These are phyloP conservation scores for Schrenkiella parvula DNA, from an alignment of 345 rosid genomes.

Conservation along the genomic window DNA sequence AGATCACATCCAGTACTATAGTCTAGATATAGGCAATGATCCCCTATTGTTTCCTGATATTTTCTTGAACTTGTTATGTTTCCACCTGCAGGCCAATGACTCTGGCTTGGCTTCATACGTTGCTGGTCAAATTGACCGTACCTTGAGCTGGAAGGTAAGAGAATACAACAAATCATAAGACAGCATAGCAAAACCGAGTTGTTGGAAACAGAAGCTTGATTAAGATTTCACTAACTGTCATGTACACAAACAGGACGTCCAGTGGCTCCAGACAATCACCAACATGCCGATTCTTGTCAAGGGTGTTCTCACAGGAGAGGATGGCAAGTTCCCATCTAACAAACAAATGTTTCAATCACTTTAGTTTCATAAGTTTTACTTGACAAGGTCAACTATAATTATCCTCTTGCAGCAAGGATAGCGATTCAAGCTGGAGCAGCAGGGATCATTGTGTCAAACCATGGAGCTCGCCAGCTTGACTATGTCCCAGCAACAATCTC, in stretches of 20 bases:
- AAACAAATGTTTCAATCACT: not conserved
- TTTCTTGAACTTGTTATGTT: not conserved
- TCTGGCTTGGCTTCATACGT: constrained; percentile 85
- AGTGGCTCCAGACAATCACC: constrained; percentile 83
- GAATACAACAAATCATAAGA: not conserved
- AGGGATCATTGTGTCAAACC: constrained; percentile 83
- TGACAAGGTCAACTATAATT: not conserved
- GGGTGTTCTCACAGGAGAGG: constrained; percentile 82
- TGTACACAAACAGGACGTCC: constrained; percentile 45
- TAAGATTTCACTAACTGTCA: not conserved
- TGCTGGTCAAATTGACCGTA: constrained; percentile 72
- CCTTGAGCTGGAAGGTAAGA: constrained; percentile 82
- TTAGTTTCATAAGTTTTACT: not conserved
- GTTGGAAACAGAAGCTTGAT: not conserved
- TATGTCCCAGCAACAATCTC: constrained; percentile 63
- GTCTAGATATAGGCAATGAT: not conserved
- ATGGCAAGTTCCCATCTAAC: constrained; percentile 38
- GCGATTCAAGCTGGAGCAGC: constrained; percentile 68
- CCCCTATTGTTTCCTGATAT: not conserved
- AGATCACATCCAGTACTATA: not conserved
- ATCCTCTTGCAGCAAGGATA: constrained; percentile 50
- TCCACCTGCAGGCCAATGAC: constrained; percentile 51
- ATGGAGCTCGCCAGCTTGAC: constrained; percentile 90
- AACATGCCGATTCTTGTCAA: constrained; percentile 72
- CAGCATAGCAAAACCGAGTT: not conserved